These are phyloP conservation scores for Nannizziopsis arthrosporioides DNA, from an alignment of 2,329 filamentous ascomycete species.

Conservation along the genomic window DNA sequence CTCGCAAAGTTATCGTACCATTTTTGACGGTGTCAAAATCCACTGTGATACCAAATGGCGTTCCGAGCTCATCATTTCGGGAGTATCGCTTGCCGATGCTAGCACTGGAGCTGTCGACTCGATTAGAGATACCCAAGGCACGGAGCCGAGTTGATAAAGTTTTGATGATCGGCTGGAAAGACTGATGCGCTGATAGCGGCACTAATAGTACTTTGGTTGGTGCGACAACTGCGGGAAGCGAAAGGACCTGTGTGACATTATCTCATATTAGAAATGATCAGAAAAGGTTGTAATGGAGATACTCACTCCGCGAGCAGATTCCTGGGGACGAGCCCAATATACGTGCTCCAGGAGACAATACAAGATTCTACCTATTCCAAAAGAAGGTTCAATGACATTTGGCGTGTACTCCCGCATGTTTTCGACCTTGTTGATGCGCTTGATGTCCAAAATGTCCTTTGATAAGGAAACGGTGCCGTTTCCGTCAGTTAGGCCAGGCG, in stretches of 20 bases:
- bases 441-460: conserved; percentile 70
- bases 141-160: conserved; percentile 66
- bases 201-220: conserved; percentile 92
- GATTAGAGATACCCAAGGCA: conserved; percentile 63
- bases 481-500: conserved; percentile 55
- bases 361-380: conserved; percentile 88
- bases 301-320: conserved; percentile 78
- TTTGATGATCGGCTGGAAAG: conserved; percentile 67
- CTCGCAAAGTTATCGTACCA: conserved; percentile 71
- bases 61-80: conserved; percentile 91
- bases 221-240: conserved; percentile 66
- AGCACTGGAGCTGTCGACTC: conserved; percentile 79
- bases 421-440: conserved; percentile 70
- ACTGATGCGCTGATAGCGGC: conserved; percentile 67
- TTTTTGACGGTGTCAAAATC: conserved; percentile 94
- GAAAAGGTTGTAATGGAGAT: not conserved
- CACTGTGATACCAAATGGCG: conserved; percentile 83
- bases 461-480: conserved; percentile 57
- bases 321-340: conserved; percentile 81
- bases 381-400: conserved; percentile 94
- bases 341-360: conserved; percentile 89
- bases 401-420: conserved; percentile 84
- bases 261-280: not conserved
- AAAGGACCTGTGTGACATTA: conserved; percentile 45
- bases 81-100: conserved; percentile 91